Conservation (phyloP, 441 rosid genomes). For the Eutrema salsugineum region DNA sequence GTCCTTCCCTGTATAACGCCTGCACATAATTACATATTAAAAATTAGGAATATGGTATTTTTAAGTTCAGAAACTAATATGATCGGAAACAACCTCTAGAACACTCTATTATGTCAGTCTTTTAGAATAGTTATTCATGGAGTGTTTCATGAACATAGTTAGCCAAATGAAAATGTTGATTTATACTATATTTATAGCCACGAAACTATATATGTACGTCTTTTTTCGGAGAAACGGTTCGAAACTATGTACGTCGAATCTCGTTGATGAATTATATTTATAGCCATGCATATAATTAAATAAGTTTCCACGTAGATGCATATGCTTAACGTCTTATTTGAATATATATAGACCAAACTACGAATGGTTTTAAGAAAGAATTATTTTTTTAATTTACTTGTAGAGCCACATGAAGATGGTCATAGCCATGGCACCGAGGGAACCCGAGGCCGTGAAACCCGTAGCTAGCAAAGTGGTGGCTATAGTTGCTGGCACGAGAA, state of each 20-base stretch:
- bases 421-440: constrained; percentile 51
- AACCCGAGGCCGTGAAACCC: constrained; percentile 72
- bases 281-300: neutral
- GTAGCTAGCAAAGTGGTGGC: constrained; percentile 39
- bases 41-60: neutral
- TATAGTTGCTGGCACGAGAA: constrained; percentile 68
- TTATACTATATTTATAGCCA: neutral
- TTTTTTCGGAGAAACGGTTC: too few species aligned
- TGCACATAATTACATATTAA: neutral
- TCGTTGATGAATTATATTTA: too few species aligned
- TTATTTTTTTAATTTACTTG: constrained; percentile 31
- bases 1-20: neutral
- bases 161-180: too few species aligned
- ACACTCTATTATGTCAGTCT: too few species aligned
- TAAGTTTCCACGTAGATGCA: neutral
- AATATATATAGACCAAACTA: neutral
- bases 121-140: too few species aligned
- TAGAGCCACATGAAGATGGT: constrained; percentile 55
- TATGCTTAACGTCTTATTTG: neutral
- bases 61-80: neutral
- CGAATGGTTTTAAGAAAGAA: neutral
- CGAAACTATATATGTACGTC: too few species aligned
- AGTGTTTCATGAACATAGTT: too few species aligned
- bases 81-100: too few species aligned
- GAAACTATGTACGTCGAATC: too few species aligned